A percentile compares a stretch with the other conserved stretches of the same genome.
phyloP scores from a whole-genome alignment of 108 stramenopile species.

The Cylindrotheca fusiformis region DNA sequence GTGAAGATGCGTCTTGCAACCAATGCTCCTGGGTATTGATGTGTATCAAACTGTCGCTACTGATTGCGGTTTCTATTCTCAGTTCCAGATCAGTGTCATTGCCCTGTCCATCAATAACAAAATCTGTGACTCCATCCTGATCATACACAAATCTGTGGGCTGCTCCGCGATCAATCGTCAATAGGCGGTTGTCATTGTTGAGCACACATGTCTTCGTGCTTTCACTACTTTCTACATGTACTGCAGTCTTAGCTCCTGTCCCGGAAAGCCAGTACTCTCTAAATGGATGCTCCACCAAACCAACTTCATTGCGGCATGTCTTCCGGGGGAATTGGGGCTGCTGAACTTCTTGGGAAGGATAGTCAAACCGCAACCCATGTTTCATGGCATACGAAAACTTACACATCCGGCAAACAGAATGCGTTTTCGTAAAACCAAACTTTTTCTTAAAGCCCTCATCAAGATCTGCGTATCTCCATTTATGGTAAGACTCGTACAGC shows the following conservation, averaged over 20 bases:
- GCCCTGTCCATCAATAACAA: constrained; percentile 13
- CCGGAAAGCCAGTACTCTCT: constrained; percentile 45
- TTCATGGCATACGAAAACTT: constrained; percentile 55
- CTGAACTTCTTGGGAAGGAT: constrained; percentile 35
- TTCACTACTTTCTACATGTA: not conserved
- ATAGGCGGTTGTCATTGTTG: constrained; percentile 6
- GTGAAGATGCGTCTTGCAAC: constrained; percentile 13
- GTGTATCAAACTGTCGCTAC: not conserved
- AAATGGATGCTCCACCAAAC: constrained; percentile 34
- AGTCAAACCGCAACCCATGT: constrained; percentile 65
- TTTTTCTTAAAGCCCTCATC: constrained; percentile 40
- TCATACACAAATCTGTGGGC: constrained; percentile 22
- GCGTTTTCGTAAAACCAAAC: constrained; percentile 45
- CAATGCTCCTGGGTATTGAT: constrained; percentile 10
- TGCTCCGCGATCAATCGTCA: constrained; percentile 9
- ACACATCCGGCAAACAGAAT: constrained; percentile 60
- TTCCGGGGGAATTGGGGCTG: constrained; percentile 27
- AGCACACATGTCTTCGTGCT: constrained; percentile 10
- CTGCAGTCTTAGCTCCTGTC: not conserved
- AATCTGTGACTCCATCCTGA: constrained; percentile 48
- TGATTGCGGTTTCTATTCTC: constrained; percentile 15
- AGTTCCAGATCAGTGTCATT: not conserved
- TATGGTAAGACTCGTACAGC: constrained; percentile 71
- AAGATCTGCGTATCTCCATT: constrained; percentile 55
- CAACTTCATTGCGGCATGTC: constrained; percentile 26